Percentiles rank a stretch among this genome's conserved stretches.
Evolutionary conservation across 192 early-diverging fungal species (phyloP).

Genomic region (Dissophora globulifera): DNA sequence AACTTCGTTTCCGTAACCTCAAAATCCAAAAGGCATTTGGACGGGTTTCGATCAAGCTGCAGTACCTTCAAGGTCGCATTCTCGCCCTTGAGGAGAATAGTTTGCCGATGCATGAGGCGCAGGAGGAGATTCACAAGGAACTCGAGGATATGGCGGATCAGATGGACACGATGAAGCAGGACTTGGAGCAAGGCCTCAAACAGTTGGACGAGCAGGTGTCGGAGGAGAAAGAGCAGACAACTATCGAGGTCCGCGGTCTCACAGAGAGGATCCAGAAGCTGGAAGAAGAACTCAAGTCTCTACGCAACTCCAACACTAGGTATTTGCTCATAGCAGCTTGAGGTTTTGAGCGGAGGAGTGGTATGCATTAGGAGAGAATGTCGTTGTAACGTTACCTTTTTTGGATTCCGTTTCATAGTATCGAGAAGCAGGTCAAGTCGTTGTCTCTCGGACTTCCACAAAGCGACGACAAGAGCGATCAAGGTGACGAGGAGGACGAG

Average conservation of each 20-base stretch:
- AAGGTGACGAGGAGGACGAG: slow-evolving; percentile 43
- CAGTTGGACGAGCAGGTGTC: slow-evolving; percentile 44
- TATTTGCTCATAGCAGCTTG: no score
- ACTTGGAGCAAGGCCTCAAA: slow-evolving; percentile 42
- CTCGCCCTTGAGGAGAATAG: slow-evolving; percentile 44
- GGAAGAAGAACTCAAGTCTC: slow-evolving; percentile 27
- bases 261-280: slow-evolving; percentile 46
- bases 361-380: no score
- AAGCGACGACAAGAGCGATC: slow-evolving; percentile 14
- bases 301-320: slow-evolving; percentile 41
- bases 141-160: slow-evolving; percentile 49
- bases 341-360: no score
- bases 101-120: slow-evolving; percentile 32
- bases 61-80: slow-evolving; percentile 44
- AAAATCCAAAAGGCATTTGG: slow-evolving; percentile 52
- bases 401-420: slow-evolving; percentile 2
- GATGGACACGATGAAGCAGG: slow-evolving; percentile 33
- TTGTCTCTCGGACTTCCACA: slow-evolving; percentile 26
- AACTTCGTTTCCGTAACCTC: slow-evolving; percentile 48
- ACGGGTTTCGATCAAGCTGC: slow-evolving; percentile 40
- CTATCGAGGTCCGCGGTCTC: slow-evolving; percentile 33
- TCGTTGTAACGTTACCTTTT: no score
- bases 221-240: slow-evolving; percentile 45
- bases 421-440: slow-evolving; percentile 33
- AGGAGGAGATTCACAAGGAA: slow-evolving; percentile 46